Evolutionary conservation across 768 basidiomycete species (phyloP).

Genomic region (Pulveroboletus sp.): DNA sequence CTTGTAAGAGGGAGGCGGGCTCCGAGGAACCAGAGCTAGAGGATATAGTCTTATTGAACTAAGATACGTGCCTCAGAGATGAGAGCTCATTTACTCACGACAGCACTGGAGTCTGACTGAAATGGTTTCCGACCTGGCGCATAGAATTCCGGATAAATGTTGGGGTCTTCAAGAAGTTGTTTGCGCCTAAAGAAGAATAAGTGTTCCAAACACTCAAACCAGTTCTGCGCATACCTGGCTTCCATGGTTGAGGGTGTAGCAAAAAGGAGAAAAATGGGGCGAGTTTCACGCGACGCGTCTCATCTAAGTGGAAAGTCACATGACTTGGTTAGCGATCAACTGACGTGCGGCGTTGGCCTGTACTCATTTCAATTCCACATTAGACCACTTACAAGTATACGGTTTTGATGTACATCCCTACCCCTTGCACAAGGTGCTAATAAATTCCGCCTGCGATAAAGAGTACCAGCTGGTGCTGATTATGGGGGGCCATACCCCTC

Average conservation of each 20-base stretch:
- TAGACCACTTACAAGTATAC: too few relatives aligned
- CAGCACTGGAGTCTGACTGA: conserved; percentile 3
- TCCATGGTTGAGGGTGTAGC: conserved; percentile 18
- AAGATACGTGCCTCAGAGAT: neutral
- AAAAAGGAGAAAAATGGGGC: neutral
- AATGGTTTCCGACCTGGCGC: conserved; percentile 19
- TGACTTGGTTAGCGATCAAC: conserved; percentile 1
- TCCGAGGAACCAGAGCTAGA: conserved; percentile 19
- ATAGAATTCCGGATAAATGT: conserved; percentile 28
- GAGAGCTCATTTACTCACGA: conserved; percentile 17
- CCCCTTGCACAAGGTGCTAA: too few relatives aligned
- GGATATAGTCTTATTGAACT: conserved; percentile 19
- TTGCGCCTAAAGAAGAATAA: conserved; percentile 19
- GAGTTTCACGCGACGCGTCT: conserved; percentile 22
- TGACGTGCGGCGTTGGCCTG: too few relatives aligned
- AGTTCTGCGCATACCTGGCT: conserved; percentile 15
- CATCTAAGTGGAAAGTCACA: conserved; percentile 4
- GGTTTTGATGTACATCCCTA: too few relatives aligned
- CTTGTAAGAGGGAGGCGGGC: conserved; percentile 16
- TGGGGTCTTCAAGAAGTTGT: conserved; percentile 24
- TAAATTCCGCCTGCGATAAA: too few relatives aligned
- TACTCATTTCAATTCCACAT: too few relatives aligned
- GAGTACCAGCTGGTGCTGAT: too few relatives aligned
- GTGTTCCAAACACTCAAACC: fast-evolving
- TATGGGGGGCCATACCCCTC: too few relatives aligned